phyloP scores from a whole-genome alignment of 441 rosid genomes.

The Manihot esculenta region DNA sequence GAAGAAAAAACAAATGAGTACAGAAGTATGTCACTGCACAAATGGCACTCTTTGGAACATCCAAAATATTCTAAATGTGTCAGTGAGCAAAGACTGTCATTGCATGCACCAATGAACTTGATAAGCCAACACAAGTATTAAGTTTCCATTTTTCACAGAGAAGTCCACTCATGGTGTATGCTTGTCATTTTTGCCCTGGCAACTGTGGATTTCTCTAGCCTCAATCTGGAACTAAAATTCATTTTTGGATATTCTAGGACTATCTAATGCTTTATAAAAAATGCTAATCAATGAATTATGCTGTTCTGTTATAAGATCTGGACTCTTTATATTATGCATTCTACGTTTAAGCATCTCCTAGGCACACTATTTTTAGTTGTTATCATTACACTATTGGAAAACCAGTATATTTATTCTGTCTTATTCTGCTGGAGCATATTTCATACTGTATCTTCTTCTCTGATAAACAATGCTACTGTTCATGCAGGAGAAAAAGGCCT shows the following conservation, averaged over 20 bases:
- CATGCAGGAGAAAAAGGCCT: constrained; percentile 85
- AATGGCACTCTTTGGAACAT: neutral
- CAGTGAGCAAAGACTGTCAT: neutral
- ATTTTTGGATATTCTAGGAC: neutral
- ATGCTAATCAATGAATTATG: neutral
- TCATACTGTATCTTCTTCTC: constrained; percentile 12
- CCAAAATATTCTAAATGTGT: neutral
- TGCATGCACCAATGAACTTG: neutral
- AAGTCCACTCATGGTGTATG: no score
- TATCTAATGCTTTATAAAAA: constrained; percentile 5
- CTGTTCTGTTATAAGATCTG: neutral
- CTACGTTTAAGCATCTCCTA: neutral
- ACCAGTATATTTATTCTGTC: constrained; percentile 2
- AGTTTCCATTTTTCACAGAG: no score
- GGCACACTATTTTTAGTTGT: neutral
- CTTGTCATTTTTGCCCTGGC: no score
- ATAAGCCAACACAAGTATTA: neutral
- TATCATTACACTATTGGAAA: constrained; percentile 9
- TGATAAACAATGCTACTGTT: constrained; percentile 18
- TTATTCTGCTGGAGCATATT: constrained; percentile 19
- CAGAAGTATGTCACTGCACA: constrained; percentile 63
- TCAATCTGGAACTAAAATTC: no score
- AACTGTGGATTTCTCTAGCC: no score
- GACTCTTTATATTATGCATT: neutral
- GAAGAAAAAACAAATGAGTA: constrained; percentile 90